phyloP scores from a whole-genome alignment of 768 basidiomycete species.

The Clitopilus hobsonii region DNA sequence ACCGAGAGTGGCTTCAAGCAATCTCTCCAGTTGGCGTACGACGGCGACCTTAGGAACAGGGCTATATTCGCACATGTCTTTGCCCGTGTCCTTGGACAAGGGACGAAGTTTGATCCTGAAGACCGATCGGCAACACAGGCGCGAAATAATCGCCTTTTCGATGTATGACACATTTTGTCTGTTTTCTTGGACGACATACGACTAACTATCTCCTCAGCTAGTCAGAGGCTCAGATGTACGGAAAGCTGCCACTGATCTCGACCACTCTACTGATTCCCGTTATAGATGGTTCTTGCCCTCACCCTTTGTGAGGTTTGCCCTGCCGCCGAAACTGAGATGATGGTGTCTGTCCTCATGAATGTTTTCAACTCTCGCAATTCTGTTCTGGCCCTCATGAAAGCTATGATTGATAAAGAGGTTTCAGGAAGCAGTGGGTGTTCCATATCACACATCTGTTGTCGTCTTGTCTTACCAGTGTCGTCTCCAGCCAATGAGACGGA shows the following conservation, averaged over 20 bases:
- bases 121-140: conserved; percentile 43
- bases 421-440: conserved; percentile 56
- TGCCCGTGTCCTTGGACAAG: conserved; percentile 73
- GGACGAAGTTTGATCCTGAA: conserved; percentile 69
- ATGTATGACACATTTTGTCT: conserved; percentile 34
- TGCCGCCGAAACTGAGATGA: conserved; percentile 71
- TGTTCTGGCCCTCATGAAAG: conserved; percentile 70
- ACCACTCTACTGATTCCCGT: conserved; percentile 7
- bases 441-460: neutral
- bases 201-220: conserved; percentile 35
- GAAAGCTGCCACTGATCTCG: no score
- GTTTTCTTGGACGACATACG: neutral
- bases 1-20: conserved; percentile 88
- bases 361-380: conserved; percentile 76
- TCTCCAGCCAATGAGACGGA: conserved; percentile 67
- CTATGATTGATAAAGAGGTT: conserved; percentile 84
- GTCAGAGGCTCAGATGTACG: conserved; percentile 72
- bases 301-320: conserved; percentile 89
- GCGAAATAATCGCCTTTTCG: conserved; percentile 50
- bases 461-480: conserved; percentile 2
- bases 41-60: conserved; percentile 62
- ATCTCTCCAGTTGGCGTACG: conserved; percentile 75
- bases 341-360: conserved; percentile 82
- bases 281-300: conserved; percentile 70
- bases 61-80: conserved; percentile 84